Evolutionary conservation across 2,329 filamentous ascomycete species (phyloP), one percentile per base, ranked within the genome.

Genomic region (Cryphonectria parasitica): DNA sequence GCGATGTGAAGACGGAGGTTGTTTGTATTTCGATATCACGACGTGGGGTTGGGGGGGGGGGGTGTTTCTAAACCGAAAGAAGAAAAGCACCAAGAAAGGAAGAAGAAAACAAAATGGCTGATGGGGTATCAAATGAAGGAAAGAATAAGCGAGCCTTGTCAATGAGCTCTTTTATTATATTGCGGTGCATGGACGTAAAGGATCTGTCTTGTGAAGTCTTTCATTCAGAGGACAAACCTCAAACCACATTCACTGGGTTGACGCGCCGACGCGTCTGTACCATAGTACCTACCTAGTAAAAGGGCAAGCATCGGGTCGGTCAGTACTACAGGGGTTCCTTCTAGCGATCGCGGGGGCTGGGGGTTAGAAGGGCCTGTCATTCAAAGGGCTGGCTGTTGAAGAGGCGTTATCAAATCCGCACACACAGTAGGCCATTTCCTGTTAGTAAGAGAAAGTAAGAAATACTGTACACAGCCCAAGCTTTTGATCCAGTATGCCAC

Each of bases 1-100:
- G 17, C 43, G 69, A 39, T 41, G 54, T 1, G 60, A 67, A 8
- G 64, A 66, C n/a, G 68, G 52, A 31, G 68, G 58, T 22, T 62
- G 49, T 19, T 68, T 66, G 31, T 64, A 28, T 25, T 49, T 63
- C 52, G 66, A 39, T 69, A 72, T 72, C 39, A 34, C n/a, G 58
- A 22, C n/a, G n/a, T n/a, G n/a, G n/a, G 13, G 4, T 7, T 34
- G 13, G 31, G 13, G 1, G 34, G 15, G 31, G 58, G 58, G 10
- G n/a, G 25, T 28, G n/a, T 11, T 58, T n/a, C 7, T n/a, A 58
- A 31, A 22, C 25, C 10, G n/a, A 5, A 17, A 13, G 22, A 39
- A 25, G 13, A 39, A 28, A 43, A 25, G 39, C 15, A 25, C 34
- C 34, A 34, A 34, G 34, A 6, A n/a, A 8, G 10, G 13, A 45